Evolutionary conservation across 768 basidiomycete species (phyloP), one percentile per base, ranked within the genome.

Genomic region (Leccinum longicurvipes): DNA sequence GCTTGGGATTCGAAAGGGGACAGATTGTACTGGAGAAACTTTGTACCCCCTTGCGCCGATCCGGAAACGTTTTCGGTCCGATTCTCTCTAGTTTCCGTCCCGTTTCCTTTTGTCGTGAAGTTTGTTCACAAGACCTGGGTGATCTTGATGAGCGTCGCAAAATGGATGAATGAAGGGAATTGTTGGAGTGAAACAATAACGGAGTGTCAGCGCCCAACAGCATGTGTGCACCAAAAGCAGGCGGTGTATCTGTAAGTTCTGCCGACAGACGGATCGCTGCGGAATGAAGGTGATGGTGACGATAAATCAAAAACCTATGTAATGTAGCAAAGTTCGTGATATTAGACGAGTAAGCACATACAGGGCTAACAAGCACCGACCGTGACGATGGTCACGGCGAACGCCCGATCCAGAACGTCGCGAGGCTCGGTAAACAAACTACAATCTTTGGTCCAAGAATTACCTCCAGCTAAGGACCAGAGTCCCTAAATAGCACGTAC

Each of bases 391-490:
- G 39, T 39, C 39, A n/a, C 4, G 9, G 36, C n/a, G 19, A n/a
- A n/a, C n/a, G n/a, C n/a, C n/a, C n/a, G n/a, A n/a, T n/a, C n/a
- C 10, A 41, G 39, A 6, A 6, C 34, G 53, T 58, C 57, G 67
- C 57, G 62, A 60, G 58, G 53, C 57, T 61, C 47, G 39, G 54
- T 8, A 25, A 47, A 10, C 48, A 39, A 4, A n/a, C 17, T 12
- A 23, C 31, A 51, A 47, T 6, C 17, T 50, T 47, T 7, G 53
- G 44, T 36, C 42, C 51, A 44, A 48, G 25, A 47, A 23, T 25
- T 50, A 55, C 46, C 51, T 46, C 47, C 42, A 45, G 47, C 28
- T 55, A 47, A 63, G 70, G 66, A 70, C 34, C 34, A 72, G 63
- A 57, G 57, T 41, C 23, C 31, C 47, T 42, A 31, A 55, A 51